Evolutionary conservation across 179 eudicot genomes (phyloP).

Genomic region (Spinacia oleracea): DNA sequence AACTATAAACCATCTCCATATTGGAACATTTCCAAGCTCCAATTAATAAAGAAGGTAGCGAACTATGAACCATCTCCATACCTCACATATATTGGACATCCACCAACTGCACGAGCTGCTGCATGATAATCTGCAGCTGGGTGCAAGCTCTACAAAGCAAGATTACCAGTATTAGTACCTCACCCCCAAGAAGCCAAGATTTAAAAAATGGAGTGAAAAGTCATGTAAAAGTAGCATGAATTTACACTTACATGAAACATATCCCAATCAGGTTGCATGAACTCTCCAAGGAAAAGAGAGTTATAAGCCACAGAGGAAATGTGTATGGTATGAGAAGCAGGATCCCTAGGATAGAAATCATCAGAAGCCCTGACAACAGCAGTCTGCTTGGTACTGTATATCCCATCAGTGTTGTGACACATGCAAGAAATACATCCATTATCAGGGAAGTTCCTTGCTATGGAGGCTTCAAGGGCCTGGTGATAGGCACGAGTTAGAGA

Average conservation of each 20-base stretch:
- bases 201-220: background rate
- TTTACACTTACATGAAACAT: slow-evolving; percentile 81
- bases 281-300: slow-evolving; percentile 85
- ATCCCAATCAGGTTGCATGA: slow-evolving; percentile 99
- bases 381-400: slow-evolving; percentile 75
- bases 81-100: slow-evolving; percentile 95
- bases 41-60: background rate
- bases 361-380: slow-evolving; percentile 94
- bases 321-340: slow-evolving; percentile 98
- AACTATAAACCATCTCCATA: slow-evolving; percentile 24
- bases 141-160: slow-evolving; percentile 69
- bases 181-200: background rate
- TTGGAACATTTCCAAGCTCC: background rate
- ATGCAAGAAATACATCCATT: slow-evolving; percentile 93
- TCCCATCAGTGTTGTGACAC: slow-evolving; percentile 90
- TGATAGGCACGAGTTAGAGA: slow-evolving; percentile 75
- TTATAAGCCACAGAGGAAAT: slow-evolving; percentile 87
- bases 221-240: background rate
- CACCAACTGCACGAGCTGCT: slow-evolving; percentile 91
- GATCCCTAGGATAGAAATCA: slow-evolving; percentile 87
- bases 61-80: slow-evolving; percentile 23
- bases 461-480: slow-evolving; percentile 82
- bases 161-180: slow-evolving; percentile 22
- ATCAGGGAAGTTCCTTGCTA: slow-evolving; percentile 71
- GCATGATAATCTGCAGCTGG: slow-evolving; percentile 96